Percentiles rank a stretch among this genome's conserved stretches.
These are phyloP conservation scores for Mycena chlorophos DNA, from an alignment of 768 basidiomycete species.

Conservation along the genomic window DNA sequence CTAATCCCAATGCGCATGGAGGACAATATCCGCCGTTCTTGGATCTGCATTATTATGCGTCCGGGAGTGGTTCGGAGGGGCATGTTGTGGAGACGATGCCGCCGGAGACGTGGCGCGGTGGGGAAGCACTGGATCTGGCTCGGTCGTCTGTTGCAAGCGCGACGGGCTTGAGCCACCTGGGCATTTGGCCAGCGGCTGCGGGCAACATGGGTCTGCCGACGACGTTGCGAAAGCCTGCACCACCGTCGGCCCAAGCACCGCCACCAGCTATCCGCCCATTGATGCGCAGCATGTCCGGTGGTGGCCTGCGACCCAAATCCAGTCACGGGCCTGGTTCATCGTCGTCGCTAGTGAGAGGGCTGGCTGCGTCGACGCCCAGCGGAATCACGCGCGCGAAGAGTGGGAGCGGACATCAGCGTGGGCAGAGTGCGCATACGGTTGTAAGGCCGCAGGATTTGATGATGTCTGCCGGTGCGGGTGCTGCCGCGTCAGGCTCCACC, in stretches of 20 bases:
- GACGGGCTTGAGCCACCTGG: constrained; percentile 1
- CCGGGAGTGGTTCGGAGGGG: constrained; percentile 15
- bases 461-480: constrained; percentile 26
- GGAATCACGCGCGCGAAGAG: constrained; percentile 3
- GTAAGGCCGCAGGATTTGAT: constrained; percentile 44
- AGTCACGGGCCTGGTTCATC: not conserved
- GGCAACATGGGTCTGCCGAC: not conserved
- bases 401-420: constrained; percentile 38
- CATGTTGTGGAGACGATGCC: constrained; percentile 7
- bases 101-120: constrained; percentile 14
- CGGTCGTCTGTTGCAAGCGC: constrained; percentile 21
- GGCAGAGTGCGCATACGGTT: constrained; percentile 39
- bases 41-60: constrained; percentile 67
- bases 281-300: constrained; percentile 15
- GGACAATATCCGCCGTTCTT: constrained; percentile 57
- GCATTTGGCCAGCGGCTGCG: constrained; percentile 3
- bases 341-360: constrained; percentile 1
- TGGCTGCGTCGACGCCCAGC: constrained; percentile 2
- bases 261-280: constrained; percentile 13
- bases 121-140: constrained; percentile 44
- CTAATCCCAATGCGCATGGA: not conserved
- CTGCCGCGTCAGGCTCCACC: not conserved
- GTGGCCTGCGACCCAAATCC: constrained; percentile 3
- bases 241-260: constrained; percentile 22
- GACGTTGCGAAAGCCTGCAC: not conserved